Conservation (phyloP, 306 rosid genomes). For the Begonia masoniana region DNA sequence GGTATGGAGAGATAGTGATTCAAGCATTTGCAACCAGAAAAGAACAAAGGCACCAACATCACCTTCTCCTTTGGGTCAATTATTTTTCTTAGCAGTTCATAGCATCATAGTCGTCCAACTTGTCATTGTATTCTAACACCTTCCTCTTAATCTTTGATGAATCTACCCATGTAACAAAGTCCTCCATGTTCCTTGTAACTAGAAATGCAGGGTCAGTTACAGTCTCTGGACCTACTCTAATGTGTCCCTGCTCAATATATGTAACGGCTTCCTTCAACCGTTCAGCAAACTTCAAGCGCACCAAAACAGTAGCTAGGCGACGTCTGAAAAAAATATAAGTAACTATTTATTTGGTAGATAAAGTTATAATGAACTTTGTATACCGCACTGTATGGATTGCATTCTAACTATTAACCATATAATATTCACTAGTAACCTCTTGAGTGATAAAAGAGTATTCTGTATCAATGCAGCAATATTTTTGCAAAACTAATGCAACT, state of each 20-base stretch:
- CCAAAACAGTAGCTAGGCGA: slow-evolving; percentile 66
- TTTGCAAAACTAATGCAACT: not conserved
- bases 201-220: slow-evolving; percentile 81
- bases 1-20: too few species aligned
- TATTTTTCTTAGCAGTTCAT: slow-evolving; percentile 28
- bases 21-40: not conserved
- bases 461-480: too few species aligned
- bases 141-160: slow-evolving; percentile 83
- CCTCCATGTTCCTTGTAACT: slow-evolving; percentile 90
- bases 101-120: slow-evolving; percentile 77
- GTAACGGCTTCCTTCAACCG: slow-evolving; percentile 82
- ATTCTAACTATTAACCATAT: too few species aligned
- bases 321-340: slow-evolving; percentile 31
- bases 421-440: too few species aligned
- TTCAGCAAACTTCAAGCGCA: slow-evolving; percentile 64
- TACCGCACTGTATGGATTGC: not conserved
- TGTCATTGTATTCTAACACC: slow-evolving; percentile 69
- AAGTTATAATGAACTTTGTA: not conserved
- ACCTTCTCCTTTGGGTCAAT: too few species aligned
- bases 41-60: not conserved
- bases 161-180: slow-evolving; percentile 83
- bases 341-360: not conserved
- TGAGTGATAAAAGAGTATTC: too few species aligned
- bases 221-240: slow-evolving; percentile 77
- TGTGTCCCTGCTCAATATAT: slow-evolving; percentile 81